Base-by-base conservation (phyloP, 306 rosid species). In the Potentilla sterilis region DNA sequence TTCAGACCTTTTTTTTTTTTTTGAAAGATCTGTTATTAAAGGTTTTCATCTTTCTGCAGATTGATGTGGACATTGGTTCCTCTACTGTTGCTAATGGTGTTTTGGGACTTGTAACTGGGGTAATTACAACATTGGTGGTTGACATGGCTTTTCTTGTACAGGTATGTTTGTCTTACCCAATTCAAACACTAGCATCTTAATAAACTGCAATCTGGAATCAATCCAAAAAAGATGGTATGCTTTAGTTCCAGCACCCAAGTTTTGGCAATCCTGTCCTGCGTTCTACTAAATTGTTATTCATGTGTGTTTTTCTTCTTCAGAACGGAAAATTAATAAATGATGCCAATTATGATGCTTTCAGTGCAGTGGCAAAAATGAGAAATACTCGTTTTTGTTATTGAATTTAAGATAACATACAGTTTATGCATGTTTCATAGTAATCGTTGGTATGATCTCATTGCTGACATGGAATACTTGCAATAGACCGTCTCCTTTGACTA, bases 131-230 rank as follows among this genome's bases (percentile, higher is more conserved):
- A 75, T 83, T 95, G 87, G 99, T 95, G 82, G 99, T 95, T 69
- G 99, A 95, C 78, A 95, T 95, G 99, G 99, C 97, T 77, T 92
- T 95, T 85, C 99, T 95, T 83, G 95, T 95, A 80, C 99, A 95
- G 99, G 99, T 95, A 75, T 71, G 78, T 71, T 49, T 80, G 22
- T 52, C 47, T 9, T 72, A 1, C 47, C 12, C 10, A 16, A 37
- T 37, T 46, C 24, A 18, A 16, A 64, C 0, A 4, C 68, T 35
- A 37, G 6, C 32, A 62, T 61, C 8, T 14, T 13, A 13, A 12
- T 61, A 14, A 37, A 7, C 11, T 37, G 14, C 13, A 18, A 1
- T 64, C 46, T 9, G 69, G 14, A 63, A 16, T 64, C 42, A 6
- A 32, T 34, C 41, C 42, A 37, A 64, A 35, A 63, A 2, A 15